Conservation (phyloP, 1,284 basidiomycete species). For the Porodaedalea pini region DNA sequence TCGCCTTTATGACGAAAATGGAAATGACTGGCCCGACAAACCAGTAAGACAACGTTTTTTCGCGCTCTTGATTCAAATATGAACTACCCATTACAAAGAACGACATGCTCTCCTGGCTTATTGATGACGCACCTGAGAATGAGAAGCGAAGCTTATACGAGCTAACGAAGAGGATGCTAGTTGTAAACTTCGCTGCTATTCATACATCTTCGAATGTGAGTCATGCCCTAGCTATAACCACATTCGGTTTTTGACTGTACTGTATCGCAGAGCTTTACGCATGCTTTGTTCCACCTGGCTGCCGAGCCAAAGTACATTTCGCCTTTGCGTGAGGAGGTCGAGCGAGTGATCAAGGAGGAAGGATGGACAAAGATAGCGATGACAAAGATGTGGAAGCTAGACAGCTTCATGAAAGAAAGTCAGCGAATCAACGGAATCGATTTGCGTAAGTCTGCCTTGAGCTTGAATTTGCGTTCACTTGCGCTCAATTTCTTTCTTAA, state of each 20-base stretch:
- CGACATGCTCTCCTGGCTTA: conserved; percentile 17
- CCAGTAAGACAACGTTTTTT: conserved; percentile 16
- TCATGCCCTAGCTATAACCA: too few species aligned
- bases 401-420: conserved; percentile 49
- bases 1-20: conserved; percentile 23
- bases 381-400: conserved; percentile 43
- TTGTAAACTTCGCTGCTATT: conserved; percentile 32
- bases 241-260: conserved; percentile 24
- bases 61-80: too few species aligned
- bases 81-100: conserved; percentile 29
- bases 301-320: conserved; percentile 38
- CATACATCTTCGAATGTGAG: conserved; percentile 30
- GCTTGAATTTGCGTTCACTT: neutral
- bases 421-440: conserved; percentile 35
- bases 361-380: conserved; percentile 45
- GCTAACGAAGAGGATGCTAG: conserved; percentile 26
- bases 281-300: conserved; percentile 41
- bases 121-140: conserved; percentile 16
- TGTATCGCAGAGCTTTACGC: conserved; percentile 32
- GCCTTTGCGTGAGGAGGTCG: conserved; percentile 45
- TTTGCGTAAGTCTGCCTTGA: conserved; percentile 20
- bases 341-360: conserved; percentile 32
- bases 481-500: neutral
- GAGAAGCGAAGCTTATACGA: conserved; percentile 3
- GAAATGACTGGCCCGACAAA: conserved; percentile 26